Base-by-base conservation (phyloP, 495 filamentous ascomycete genomes). In the Lasiosphaeria miniovina region DNA sequence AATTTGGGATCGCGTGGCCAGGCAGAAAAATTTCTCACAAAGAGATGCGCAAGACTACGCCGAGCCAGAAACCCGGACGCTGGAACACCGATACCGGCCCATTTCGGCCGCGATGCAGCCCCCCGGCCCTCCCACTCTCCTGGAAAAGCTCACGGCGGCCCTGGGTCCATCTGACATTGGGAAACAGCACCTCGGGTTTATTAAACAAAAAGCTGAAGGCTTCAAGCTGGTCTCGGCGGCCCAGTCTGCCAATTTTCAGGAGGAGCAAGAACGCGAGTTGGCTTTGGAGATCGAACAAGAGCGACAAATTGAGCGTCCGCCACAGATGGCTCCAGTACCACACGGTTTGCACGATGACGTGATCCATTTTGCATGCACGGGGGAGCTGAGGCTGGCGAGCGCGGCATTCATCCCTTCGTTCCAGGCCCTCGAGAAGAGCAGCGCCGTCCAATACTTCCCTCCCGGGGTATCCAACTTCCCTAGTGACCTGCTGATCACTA, bases 191-290 rank as follows among this genome's bases (percentile, higher is more conserved):
- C 38, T 41, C 38, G 38, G 38, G 38, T 41, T 41, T 41, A 41
- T 41, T 41, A 6, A 41, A 41, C 38, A 41, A 41, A 41, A 41
- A 41, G 38, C 38, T 41, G 38, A 41, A 41, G 38, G 6, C 38
- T 41, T 41, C 38, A 41, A 41, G 38, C 38, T 41, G 38, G 38
- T 41, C 38, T 41, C 38, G 38, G 38, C 38, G 7, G 31, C 33
- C 38, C 6, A 15, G 11, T 55, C 56, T 9, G 35, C 36, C 0
- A 52, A 41, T 36, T 70, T 89, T 3, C 75, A 87, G n/a, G 87
- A 92, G 66, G 87, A 90, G 62, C 86, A 90, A 54, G 88, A 90
- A 66, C 77, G 88, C 0, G 86, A 91, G 61, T 73, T 90, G 0
- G 77, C 82, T 0, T 83, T 82, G 1, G 86, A 90, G 60, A 75